These are phyloP conservation scores for Schizochytrium sp. DNA, from an alignment of 108 stramenopile genomes.

Conservation along the genomic window DNA sequence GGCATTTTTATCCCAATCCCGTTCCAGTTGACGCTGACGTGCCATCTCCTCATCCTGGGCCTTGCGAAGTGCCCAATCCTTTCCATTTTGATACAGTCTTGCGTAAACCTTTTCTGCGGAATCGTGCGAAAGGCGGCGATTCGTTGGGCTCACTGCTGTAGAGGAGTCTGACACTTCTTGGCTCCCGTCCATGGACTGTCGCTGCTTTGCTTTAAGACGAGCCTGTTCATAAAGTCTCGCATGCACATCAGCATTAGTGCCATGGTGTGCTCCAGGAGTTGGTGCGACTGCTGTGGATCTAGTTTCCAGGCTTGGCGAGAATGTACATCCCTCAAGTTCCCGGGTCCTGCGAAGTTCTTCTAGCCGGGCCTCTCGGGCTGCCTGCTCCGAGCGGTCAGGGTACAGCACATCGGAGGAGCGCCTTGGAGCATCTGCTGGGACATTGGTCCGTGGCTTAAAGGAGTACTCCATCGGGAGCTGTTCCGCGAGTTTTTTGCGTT, in stretches of 20 bases:
- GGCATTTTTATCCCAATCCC: not conserved
- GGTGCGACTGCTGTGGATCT: not conserved
- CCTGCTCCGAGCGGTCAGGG: slow-evolving; percentile 15
- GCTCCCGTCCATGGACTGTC: not conserved
- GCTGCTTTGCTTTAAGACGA: slow-evolving; percentile 9
- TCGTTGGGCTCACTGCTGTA: not conserved
- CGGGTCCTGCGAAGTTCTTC: slow-evolving; percentile 1
- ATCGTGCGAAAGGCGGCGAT: not conserved
- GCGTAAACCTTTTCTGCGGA: not conserved
- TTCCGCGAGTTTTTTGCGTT: not conserved
- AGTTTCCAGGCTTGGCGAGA: slow-evolving; percentile 9
- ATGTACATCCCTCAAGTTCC: slow-evolving; percentile 38
- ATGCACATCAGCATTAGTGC: not conserved
- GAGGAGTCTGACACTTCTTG: not conserved
- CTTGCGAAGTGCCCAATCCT: not conserved
- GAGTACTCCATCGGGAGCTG: not conserved
- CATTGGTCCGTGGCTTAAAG: not conserved
- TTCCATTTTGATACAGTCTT: slow-evolving; percentile 28
- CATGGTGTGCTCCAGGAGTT: not conserved
- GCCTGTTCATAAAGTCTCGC: slow-evolving; percentile 28
- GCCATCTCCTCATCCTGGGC: slow-evolving; percentile 9
- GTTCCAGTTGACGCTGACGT: not conserved
- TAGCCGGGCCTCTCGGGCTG: not conserved
- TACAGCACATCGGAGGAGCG: slow-evolving; percentile 11
- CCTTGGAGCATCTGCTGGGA: not conserved